Evolutionary conservation across 805 yeast species (phyloP), one percentile per base, ranked within the genome.

Genomic region (Wickerhamomyces bovis): DNA sequence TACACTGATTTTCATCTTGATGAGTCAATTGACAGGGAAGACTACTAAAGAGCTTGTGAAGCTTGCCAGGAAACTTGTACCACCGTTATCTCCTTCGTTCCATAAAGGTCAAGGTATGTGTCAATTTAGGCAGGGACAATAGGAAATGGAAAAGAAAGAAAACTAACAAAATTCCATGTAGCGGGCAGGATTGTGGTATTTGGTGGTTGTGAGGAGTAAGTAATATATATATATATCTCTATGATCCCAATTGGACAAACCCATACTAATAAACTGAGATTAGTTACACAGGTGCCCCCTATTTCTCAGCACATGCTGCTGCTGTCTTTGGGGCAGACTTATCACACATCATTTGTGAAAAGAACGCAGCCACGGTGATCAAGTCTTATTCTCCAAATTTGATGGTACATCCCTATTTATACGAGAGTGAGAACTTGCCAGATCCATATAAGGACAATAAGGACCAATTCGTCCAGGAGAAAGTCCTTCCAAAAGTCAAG

Each of bases 211-310:
- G 90, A 86, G 63, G 97, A 92, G 73, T 69, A 50, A 53, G 72
- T 62, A 4, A 21, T 13, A 1, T 19, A 6, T n/a, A n/a, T n/a
- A n/a, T n/a, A n/a, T n/a, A n/a, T n/a, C 3, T 19, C 18, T 35
- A 15, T 8, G 20, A 33, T 33, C n/a, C 8, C n/a, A 33, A 16
- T 6, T 8, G n/a, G n/a, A n/a, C n/a, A n/a, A n/a, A n/a, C 4
- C 20, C 8, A 33, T 6, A 12, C 6, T 16, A 38, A 44, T 54
- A 54, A 46, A 53, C 52, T 16, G 15, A 10, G 3, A 9, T 4
- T 16, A 68, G 74, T 63, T 92, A 89, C 63, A 90, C 97, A 0
- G 99, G 99, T 0, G 99, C 99, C 0, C 98, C 98, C 2, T 94
- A 73, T 65, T 94, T 94, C 63, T 77, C 95, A 31, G 85, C 95